phyloP scores from a whole-genome alignment of 495 filamentous ascomycete species.

The Neurospora sublineolata region DNA sequence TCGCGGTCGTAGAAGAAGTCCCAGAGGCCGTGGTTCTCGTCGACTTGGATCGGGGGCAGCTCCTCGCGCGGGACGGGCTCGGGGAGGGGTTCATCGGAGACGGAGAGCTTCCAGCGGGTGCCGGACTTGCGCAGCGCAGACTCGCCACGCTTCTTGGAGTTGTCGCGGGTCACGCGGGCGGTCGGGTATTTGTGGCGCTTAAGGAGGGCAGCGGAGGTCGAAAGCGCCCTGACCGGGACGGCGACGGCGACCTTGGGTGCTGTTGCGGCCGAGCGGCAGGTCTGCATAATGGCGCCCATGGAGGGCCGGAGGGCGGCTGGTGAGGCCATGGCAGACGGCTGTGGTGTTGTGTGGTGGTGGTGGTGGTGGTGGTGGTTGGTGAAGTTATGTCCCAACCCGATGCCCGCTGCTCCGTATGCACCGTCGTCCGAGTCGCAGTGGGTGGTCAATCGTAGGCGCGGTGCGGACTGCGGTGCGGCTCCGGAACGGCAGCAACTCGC shows the following conservation, averaged over 20 bases:
- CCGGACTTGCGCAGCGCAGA: slow-evolving; percentile 69
- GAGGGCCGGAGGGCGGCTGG: slow-evolving; percentile 33
- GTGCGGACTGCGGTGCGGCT: background rate
- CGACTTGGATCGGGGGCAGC: slow-evolving; percentile 41
- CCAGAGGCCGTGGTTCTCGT: slow-evolving; percentile 82
- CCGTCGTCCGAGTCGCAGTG: background rate
- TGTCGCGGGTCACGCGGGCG: slow-evolving; percentile 41
- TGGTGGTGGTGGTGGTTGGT: background rate
- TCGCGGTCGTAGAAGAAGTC: slow-evolving; percentile 68
- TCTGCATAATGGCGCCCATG: slow-evolving; percentile 19
- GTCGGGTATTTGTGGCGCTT: slow-evolving; percentile 24
- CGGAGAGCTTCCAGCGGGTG: slow-evolving; percentile 54
- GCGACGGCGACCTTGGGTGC: slow-evolving; percentile 4
- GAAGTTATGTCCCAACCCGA: background rate
- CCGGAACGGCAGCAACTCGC: background rate
- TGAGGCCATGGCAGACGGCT: slow-evolving; percentile 25
- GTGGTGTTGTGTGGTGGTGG: background rate
- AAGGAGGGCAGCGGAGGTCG: slow-evolving; percentile 24
- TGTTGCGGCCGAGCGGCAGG: slow-evolving; percentile 7
- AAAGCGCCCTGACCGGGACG: slow-evolving; percentile 13
- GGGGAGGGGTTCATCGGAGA: slow-evolving; percentile 62
- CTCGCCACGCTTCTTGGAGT: slow-evolving; percentile 63
- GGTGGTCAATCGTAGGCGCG: background rate
- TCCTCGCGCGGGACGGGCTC: slow-evolving; percentile 60
- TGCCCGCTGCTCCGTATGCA: background rate